Evolutionary conservation across 257 asterid genomes (phyloP), one percentile per base, ranked within the genome.

Genomic region (Galeopsis tetrahit): DNA sequence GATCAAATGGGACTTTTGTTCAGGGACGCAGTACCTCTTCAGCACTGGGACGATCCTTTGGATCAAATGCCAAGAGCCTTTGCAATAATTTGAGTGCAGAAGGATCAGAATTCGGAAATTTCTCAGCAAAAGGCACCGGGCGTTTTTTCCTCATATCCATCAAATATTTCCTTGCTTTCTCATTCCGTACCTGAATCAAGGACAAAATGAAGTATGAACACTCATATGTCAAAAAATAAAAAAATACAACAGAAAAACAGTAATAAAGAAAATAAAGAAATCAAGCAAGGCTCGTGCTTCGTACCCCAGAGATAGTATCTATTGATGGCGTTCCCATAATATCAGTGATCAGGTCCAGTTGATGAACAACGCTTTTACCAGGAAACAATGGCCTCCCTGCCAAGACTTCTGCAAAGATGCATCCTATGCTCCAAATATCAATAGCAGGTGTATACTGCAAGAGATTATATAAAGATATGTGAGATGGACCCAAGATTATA

Each of bases 381-480:
- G 96, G 98, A 81, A 93, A 93, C 81, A 93, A 69, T n/a, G 98
- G 98, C 76, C 78, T 93, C 76, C 98, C 97, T 3, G 86, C 73
- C 82, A 90, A 68, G 56, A 93, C 90, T 85, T 93, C 97, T 0
- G 93, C 98, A 65, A 88, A 93, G 71, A 93, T 93, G 76, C 98
- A 93, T 75, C 98, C 97, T 71, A 87, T 85, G 75, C 98, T 82
- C 96, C 97, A 93, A 65, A 88, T 87, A 73, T 93, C 98, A 61
- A 93, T 90, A n/a, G 97, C 98, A 68, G 96, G 93, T 31, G 97
- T 93, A 80, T 93, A 93, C 98, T 90, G 96, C 88, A 91, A 65
- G 72, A 42, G 42, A 61, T 68, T 28, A 61, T 13, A 48, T 33
- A 56, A 33, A 70, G 15, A 73, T 14, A 66, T 28, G 36, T 84